Conservation (phyloP, 148 eudicot genomes). For the Pouteria glomerata region DNA sequence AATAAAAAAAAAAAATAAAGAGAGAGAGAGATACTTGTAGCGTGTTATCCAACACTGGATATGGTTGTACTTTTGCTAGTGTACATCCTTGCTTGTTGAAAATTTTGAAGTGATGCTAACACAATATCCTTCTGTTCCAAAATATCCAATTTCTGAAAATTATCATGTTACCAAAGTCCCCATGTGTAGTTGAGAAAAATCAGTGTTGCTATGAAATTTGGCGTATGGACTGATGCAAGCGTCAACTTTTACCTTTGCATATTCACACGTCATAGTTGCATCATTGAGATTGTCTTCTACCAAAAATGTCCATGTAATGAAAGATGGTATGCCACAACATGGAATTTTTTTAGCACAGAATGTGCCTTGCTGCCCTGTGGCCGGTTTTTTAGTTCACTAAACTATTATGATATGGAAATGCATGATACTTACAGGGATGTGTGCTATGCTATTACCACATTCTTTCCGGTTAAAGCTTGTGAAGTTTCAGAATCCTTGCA, state of each 20-base stretch:
- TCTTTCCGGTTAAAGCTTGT: background rate
- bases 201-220: no score
- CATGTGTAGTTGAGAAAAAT: no score
- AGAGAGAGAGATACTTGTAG: no score
- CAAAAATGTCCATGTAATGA: background rate
- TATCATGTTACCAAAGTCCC: no score
- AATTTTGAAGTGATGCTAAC: background rate
- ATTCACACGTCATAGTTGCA: no score
- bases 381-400: constrained; percentile 1
- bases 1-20: background rate
- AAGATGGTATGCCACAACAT: background rate
- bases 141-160: no score
- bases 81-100: background rate
- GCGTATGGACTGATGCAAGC: no score
- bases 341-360: background rate
- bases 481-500: background rate
- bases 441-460: background rate
- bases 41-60: background rate
- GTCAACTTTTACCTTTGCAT: no score
- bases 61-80: background rate
- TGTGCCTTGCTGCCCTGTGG: background rate
- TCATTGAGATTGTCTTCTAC: background rate
- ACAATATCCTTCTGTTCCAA: no score
- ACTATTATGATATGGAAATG: background rate
- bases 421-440: background rate